Percentiles rank a stretch among this genome's conserved stretches.
Conservation (phyloP, 768 basidiomycete genomes). For the Cystoderma amianthinum region DNA sequence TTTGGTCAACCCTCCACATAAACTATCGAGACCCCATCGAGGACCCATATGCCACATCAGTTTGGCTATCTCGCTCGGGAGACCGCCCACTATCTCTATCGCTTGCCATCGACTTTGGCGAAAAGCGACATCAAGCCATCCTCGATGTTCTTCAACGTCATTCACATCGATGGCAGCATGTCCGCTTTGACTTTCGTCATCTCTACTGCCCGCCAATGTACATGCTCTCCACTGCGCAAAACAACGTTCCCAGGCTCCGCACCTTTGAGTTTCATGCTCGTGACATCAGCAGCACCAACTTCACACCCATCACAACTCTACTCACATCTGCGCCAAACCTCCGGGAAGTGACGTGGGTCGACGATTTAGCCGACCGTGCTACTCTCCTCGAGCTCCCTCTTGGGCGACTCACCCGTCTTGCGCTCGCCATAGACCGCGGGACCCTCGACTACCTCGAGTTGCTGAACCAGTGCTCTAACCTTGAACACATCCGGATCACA, state of each 20-base stretch:
- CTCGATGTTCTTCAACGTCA: slow-evolving; percentile 19
- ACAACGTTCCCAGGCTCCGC: slow-evolving; percentile 14
- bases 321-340: slow-evolving; percentile 18
- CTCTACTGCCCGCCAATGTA: slow-evolving; percentile 24
- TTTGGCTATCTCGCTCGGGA: slow-evolving; percentile 21
- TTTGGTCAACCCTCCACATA: slow-evolving; percentile 23
- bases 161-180: slow-evolving; percentile 20
- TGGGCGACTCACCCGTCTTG: slow-evolving; percentile 17
- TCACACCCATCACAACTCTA: slow-evolving; percentile 19
- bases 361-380: slow-evolving; percentile 23
- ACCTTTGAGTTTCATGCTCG: slow-evolving; percentile 25
- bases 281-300: slow-evolving; percentile 22
- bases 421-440: slow-evolving; percentile 22
- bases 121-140: slow-evolving; percentile 21
- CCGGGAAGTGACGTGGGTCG: slow-evolving; percentile 23
- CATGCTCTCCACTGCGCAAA: slow-evolving; percentile 16
- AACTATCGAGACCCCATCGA: slow-evolving; percentile 18
- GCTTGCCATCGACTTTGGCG: slow-evolving; percentile 23
- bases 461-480: slow-evolving; percentile 21
- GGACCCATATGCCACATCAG: slow-evolving; percentile 15
- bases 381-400: slow-evolving; percentile 21
- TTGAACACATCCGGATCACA: slow-evolving; percentile 23
- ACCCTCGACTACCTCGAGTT: slow-evolving; percentile 22
- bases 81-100: slow-evolving; percentile 18
- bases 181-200: slow-evolving; percentile 24